A percentile compares a stretch with the other conserved stretches of the same genome.
phyloP scores from a whole-genome alignment of 331 rosid genomes.

The Telfairia occidentalis region DNA sequence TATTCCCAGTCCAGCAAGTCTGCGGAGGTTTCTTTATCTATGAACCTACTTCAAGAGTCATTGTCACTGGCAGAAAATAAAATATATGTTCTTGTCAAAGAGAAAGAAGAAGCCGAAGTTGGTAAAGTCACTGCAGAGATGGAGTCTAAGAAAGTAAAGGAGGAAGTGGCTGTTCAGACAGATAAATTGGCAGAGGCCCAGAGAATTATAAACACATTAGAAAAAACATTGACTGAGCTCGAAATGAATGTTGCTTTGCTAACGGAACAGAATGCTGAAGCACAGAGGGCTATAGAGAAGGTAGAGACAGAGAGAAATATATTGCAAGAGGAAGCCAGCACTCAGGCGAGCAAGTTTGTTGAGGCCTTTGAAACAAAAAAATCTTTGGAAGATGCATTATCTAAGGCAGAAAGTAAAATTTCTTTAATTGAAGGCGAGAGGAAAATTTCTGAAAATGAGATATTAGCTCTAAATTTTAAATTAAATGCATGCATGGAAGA shows the following conservation, averaged over 20 bases:
- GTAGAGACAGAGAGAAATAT: slow-evolving; percentile 61
- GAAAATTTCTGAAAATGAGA: slow-evolving; percentile 55
- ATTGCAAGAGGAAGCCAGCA: slow-evolving; percentile 51
- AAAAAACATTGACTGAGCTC: slow-evolving; percentile 43
- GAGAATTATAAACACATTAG: slow-evolving; percentile 45
- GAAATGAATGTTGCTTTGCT: slow-evolving; percentile 36
- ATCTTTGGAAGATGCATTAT: slow-evolving; percentile 50
- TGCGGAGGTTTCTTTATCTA: slow-evolving; percentile 34
- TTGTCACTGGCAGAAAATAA: slow-evolving; percentile 56
- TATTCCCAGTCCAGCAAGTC: slow-evolving; percentile 23
- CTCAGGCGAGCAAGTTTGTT: slow-evolving; percentile 39
- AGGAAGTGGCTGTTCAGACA: slow-evolving; percentile 44
- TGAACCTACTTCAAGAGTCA: slow-evolving; percentile 52
- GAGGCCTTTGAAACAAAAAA: slow-evolving; percentile 39
- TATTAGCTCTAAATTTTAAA: slow-evolving; percentile 48
- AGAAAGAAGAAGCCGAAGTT: slow-evolving; percentile 55
- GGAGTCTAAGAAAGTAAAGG: slow-evolving; percentile 52
- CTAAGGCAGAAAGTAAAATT: slow-evolving; percentile 49
- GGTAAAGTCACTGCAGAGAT: slow-evolving; percentile 46
- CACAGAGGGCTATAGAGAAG: slow-evolving; percentile 35
- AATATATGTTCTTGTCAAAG: slow-evolving; percentile 35
- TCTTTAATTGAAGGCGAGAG: slow-evolving; percentile 46
- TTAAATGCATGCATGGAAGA: slow-evolving; percentile 59
- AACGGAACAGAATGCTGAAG: slow-evolving; percentile 48
- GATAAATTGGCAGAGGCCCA: slow-evolving; percentile 56